A percentile compares a stretch with the other conserved stretches of the same genome.
phyloP scores from a whole-genome alignment of 2,329 filamentous ascomycete genomes.

The Sporothrix luriei region DNA sequence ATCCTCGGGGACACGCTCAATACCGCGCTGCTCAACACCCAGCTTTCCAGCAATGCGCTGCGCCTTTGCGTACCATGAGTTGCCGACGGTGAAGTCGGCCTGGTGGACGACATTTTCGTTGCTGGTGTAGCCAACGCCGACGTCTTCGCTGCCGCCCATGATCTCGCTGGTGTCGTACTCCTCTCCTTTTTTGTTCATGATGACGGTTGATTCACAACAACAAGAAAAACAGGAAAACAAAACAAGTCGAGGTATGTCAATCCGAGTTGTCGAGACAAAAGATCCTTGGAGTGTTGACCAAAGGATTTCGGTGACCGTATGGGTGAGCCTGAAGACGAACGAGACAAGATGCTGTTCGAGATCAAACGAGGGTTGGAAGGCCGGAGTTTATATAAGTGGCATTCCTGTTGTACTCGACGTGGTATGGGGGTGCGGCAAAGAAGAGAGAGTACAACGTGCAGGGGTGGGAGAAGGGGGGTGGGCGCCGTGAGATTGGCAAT shows the following conservation, averaged over 20 bases:
- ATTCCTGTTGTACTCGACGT: constrained; percentile 18
- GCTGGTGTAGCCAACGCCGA: constrained; percentile 36
- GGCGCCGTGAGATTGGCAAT: constrained; percentile 3
- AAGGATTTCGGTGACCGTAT: constrained; percentile 28
- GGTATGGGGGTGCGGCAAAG: not conserved
- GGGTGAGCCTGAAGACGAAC: constrained; percentile 29
- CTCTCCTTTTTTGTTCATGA: constrained; percentile 31
- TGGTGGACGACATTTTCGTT: constrained; percentile 37
- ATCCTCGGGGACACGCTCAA: constrained; percentile 71
- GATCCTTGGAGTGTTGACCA: constrained; percentile 9
- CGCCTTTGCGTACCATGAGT: constrained; percentile 43
- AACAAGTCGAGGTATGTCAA: constrained; percentile 2
- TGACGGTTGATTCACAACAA: constrained; percentile 15
- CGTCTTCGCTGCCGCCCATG: constrained; percentile 30
- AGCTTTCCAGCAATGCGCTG: constrained; percentile 67
- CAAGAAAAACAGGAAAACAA: not conserved
- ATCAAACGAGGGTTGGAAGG: constrained; percentile 23
- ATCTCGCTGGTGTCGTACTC: constrained; percentile 32
- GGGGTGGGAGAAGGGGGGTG: constrained; percentile 16
- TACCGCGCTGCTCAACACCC: constrained; percentile 72
- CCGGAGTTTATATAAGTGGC: constrained; percentile 31
- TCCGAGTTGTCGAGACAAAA: constrained; percentile 4
- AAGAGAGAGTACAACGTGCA: not conserved
- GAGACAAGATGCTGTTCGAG: constrained; percentile 26
- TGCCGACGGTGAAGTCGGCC: constrained; percentile 36